phyloP scores from a whole-genome alignment of 306 rosid genomes.

The Fragaria iinumae region DNA sequence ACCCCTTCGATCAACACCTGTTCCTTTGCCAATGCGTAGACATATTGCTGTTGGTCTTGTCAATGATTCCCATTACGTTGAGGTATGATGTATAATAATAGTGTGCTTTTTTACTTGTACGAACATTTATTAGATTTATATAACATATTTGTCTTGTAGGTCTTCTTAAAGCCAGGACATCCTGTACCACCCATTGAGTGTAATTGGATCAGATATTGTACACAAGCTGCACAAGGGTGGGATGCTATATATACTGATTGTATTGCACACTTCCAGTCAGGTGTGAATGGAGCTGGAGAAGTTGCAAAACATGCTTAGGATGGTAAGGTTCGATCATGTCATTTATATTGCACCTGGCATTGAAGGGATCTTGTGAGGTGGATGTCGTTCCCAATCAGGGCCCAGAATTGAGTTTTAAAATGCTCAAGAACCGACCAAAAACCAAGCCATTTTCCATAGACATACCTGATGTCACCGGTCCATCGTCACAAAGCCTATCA shows the following conservation, averaged over 20 bases:
- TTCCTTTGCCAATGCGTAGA: conserved; percentile 16
- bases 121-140: not conserved
- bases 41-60: conserved; percentile 18
- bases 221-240: conserved; percentile 11
- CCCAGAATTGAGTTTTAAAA: not conserved
- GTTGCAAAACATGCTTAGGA: not conserved
- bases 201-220: conserved; percentile 17
- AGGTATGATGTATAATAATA: conserved; percentile 1
- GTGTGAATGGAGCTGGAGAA: not conserved
- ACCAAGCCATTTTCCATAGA: not conserved
- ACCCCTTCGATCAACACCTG: conserved; percentile 9
- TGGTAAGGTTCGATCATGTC: conserved; percentile 2
- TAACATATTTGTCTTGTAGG: conserved; percentile 13
- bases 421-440: not conserved
- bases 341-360: not conserved
- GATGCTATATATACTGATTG: not conserved
- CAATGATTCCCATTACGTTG: conserved; percentile 18
- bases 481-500: not conserved
- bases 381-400: not conserved
- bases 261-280: conserved; percentile 9
- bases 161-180: conserved; percentile 15
- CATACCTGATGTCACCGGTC: not conserved
- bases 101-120: not conserved
- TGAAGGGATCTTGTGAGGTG: not conserved
- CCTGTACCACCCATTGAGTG: conserved; percentile 14